Evolutionary conservation across 2,329 filamentous ascomycete species (phyloP), one percentile per base, ranked within the genome.

Genomic region (Sclerotinia spermophila): DNA sequence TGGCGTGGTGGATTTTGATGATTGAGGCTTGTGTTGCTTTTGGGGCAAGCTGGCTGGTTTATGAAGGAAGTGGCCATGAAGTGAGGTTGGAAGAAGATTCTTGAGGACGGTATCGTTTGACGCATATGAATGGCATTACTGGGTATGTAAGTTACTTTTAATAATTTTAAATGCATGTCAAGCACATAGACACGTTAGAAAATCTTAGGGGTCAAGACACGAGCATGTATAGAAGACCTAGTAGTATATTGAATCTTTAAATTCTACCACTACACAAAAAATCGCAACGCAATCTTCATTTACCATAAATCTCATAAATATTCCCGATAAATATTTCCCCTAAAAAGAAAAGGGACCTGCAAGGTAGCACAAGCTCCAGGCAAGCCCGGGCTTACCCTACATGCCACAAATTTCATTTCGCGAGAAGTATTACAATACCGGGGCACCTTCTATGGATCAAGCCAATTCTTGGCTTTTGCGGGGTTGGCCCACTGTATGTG

Each of bases 11-110:
- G 55, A 58, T 58, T 35, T 35, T 58, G 21, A 58, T 58, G 55
- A 58, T 58, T 38, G 55, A 58, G 35, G 33, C 55, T 17, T 38
- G 21, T 21, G 55, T 58, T 58, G 55, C 55, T 58, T 58, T 58
- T 58, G 55, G 55, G 6, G 33, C 55, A 2, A 58, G 55, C 13
- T 58, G 55, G 55, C 6, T 38, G 33, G 55, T 58, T 58, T 58
- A 58, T n/a, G 55, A 58, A 24, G 67, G 67, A 2, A 68, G 44
- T 55, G 64, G 64, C 1, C 64, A 67, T 67, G 64, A 67, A 30
- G 53, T 67, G 19, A 30, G 35, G 8, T 40, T 67, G 51, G 64
- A 67, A 7, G 64, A 35, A 21, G 64, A 67, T 24, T 15, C 55
- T 38, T 38, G 21, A 58, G 21, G 5, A n/a, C n/a, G 33, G 38